Evolutionary conservation across 345 rosid species (phyloP).

Genomic region (Syzygium grande): DNA sequence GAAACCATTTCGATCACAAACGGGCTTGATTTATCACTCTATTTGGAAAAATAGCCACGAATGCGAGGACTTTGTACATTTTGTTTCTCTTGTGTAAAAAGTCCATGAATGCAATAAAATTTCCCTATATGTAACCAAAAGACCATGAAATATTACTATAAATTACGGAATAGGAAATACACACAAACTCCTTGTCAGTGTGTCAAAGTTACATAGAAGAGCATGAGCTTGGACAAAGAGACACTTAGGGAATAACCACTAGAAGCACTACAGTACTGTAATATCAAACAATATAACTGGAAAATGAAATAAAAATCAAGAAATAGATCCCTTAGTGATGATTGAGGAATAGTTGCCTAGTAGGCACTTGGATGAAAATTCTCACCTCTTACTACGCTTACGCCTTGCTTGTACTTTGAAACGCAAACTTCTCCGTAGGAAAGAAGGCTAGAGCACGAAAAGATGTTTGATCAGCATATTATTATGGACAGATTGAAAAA

Average conservation of each 20-base stretch:
- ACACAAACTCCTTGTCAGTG: neutral
- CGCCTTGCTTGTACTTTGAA: conserved; percentile 51
- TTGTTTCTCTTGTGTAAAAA: neutral
- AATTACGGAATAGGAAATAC: neutral
- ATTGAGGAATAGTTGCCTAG: neutral
- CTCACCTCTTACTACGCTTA: conserved; percentile 38
- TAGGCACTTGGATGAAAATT: neutral
- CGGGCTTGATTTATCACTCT: neutral
- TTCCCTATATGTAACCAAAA: neutral
- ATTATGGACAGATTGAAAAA: neutral
- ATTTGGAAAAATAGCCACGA: neutral
- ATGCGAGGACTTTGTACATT: neutral
- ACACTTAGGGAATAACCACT: neutral
- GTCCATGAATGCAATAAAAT: neutral
- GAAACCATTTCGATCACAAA: neutral
- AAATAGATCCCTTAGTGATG: neutral
- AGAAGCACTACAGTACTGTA: neutral
- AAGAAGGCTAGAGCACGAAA: conserved; percentile 53
- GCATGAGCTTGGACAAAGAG: neutral
- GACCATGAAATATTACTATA: neutral
- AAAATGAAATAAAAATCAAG: neutral
- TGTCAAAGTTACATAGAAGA: neutral
- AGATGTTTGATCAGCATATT: neutral
- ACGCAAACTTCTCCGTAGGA: conserved; percentile 61
- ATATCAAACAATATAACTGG: neutral